Conservation (phyloP, 2,329 filamentous ascomycete genomes). For the Drechslerella dactyloides region DNA sequence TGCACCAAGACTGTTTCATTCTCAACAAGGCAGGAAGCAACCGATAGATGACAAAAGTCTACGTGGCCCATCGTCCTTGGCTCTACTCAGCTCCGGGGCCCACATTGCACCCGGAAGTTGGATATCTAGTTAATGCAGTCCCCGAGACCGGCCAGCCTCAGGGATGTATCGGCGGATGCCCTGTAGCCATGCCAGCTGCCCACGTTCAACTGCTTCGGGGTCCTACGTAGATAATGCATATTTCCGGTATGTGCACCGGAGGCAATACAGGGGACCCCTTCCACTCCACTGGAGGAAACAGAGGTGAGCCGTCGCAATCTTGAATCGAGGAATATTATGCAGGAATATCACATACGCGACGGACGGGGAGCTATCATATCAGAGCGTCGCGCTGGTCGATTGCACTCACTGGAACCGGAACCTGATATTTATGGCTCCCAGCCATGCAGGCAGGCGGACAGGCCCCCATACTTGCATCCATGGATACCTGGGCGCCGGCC, state of each 20-base stretch:
- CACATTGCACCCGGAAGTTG: too few relatives aligned
- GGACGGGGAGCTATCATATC: background rate
- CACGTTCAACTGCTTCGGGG: background rate
- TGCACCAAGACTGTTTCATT: slow-evolving; percentile 4
- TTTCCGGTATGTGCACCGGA: background rate
- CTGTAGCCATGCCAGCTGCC: too few relatives aligned
- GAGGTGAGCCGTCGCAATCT: background rate
- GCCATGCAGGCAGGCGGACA: background rate
- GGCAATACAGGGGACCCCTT: background rate
- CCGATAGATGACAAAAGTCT: background rate
- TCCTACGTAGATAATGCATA: background rate
- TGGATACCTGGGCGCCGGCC: background rate
- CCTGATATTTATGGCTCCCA: background rate
- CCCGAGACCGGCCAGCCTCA: too few relatives aligned
- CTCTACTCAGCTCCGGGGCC: too few relatives aligned
- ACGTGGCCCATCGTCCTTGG: background rate
- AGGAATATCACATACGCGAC: slow-evolving; percentile 1
- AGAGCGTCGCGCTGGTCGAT: background rate
- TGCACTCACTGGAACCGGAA: background rate
- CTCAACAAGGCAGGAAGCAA: background rate
- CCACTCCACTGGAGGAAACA: background rate
- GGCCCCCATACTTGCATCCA: background rate
- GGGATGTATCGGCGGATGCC: too few relatives aligned
- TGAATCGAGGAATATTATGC: slow-evolving; percentile 3
- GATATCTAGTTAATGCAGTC: too few relatives aligned